phyloP scores from a whole-genome alignment of 129 eudicot species.

The Saussurea involucrata region DNA sequence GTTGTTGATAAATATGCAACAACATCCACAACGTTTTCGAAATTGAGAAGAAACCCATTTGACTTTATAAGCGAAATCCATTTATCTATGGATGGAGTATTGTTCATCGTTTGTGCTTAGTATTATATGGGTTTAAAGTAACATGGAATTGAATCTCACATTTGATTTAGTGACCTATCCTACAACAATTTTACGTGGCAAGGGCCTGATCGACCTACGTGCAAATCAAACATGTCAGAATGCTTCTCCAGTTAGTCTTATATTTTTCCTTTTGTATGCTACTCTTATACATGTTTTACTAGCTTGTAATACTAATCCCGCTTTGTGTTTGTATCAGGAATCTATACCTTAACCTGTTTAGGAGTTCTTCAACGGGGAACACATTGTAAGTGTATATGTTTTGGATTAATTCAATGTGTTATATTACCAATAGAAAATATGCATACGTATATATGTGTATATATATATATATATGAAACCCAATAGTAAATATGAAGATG shows the following conservation, averaged over 20 bases:
- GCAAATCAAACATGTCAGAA: conserved; percentile 56
- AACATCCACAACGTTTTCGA: neutral
- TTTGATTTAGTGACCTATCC: conserved; percentile 61
- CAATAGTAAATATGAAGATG: neutral
- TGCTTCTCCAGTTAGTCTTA: neutral
- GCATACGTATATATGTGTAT: neutral
- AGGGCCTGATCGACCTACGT: conserved; percentile 57
- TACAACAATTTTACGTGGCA: conserved; percentile 78
- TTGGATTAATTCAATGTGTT: neutral
- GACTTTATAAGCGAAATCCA: neutral
- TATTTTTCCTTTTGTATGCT: neutral
- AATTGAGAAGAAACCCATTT: neutral
- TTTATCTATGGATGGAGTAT: neutral
- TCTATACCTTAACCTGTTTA: conserved; percentile 52
- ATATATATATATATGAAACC: neutral
- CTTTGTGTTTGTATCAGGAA: conserved; percentile 42
- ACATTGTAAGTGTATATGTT: conserved; percentile 44
- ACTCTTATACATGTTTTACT: neutral
- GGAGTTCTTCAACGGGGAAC: conserved; percentile 45
- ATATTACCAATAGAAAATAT: neutral
- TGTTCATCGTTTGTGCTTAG: neutral
- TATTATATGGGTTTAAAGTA: neutral
- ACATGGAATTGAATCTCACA: neutral
- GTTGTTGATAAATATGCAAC: neutral
- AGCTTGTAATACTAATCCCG: neutral